Percentiles rank a stretch among this genome's conserved stretches.
Evolutionary conservation across 257 asterid genomes (phyloP).

Genomic region (Sherardia arvensis): DNA sequence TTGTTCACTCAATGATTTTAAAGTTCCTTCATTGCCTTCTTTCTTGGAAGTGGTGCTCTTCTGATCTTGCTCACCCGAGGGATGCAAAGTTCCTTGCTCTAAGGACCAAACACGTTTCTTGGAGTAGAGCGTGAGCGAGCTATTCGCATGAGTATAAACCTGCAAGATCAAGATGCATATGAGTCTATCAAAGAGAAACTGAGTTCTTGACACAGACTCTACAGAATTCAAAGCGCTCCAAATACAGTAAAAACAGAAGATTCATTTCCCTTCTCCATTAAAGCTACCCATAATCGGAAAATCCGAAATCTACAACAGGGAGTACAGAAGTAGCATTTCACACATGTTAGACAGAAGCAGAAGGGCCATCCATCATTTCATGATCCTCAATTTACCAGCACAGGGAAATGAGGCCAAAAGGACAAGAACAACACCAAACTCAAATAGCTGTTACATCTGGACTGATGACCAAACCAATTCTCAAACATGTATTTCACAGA

Average conservation of each 20-base stretch:
- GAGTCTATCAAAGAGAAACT: background rate
- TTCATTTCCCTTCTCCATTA: background rate
- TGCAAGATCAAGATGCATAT: slow-evolving; percentile 17
- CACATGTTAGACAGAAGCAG: background rate
- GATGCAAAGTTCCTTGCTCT: slow-evolving; percentile 20
- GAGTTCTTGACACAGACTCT: background rate
- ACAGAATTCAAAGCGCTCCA: background rate
- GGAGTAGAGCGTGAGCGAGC: slow-evolving; percentile 39
- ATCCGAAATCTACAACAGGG: slow-evolving; percentile 2
- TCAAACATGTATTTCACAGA: too few species aligned
- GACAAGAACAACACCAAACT: too few species aligned
- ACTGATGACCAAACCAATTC: background rate
- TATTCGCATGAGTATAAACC: slow-evolving; percentile 36
- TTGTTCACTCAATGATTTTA: slow-evolving; percentile 13
- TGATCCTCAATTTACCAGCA: background rate
- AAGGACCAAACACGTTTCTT: slow-evolving; percentile 32
- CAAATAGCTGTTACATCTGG: too few species aligned
- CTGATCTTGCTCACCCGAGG: slow-evolving; percentile 4
- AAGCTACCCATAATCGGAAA: background rate
- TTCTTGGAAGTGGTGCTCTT: background rate
- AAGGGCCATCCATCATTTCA: background rate
- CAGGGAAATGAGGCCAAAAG: background rate
- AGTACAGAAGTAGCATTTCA: background rate
- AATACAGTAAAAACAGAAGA: background rate
- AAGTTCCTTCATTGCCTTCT: slow-evolving; percentile 13